These are phyloP conservation scores for Fragaria nilgerrensis DNA, from an alignment of 306 rosid species.

Conservation along the genomic window DNA sequence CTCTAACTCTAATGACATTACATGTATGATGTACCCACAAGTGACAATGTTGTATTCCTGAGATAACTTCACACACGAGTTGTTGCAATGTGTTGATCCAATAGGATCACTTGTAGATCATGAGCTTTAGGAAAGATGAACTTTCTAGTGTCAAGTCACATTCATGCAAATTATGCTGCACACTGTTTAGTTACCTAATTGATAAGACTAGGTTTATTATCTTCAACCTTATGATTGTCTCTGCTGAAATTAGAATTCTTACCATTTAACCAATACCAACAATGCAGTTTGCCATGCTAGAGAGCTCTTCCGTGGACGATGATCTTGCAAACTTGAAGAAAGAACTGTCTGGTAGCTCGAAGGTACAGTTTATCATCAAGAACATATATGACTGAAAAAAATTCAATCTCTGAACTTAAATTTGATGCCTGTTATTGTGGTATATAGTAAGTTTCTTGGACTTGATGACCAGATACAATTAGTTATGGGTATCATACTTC, in stretches of 20 bases:
- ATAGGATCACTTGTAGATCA: neutral
- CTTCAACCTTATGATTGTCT: neutral
- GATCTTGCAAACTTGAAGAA: conserved; percentile 47
- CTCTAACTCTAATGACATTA: neutral
- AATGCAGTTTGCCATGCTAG: conserved; percentile 83
- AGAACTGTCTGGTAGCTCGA: conserved; percentile 64
- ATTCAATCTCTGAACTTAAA: neutral
- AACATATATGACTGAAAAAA: neutral
- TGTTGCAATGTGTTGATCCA: neutral
- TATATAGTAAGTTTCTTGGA: neutral
- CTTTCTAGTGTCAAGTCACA: neutral
- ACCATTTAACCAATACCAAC: neutral
- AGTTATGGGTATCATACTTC: neutral
- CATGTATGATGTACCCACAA: neutral
- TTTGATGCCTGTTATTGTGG: neutral
- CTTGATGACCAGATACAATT: neutral
- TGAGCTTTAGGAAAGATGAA: neutral
- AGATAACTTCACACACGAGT: neutral
- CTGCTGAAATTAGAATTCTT: neutral
- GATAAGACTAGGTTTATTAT: neutral
- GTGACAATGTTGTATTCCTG: neutral
- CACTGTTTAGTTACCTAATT: neutral
- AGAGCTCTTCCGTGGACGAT: conserved; percentile 75
- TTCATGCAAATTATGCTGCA: neutral
- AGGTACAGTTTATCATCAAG: conserved; percentile 36